A percentile compares a stretch with the other conserved stretches of the same genome.
phyloP scores from a whole-genome alignment of 306 rosid genomes.

The Trifolium subterraneum region DNA sequence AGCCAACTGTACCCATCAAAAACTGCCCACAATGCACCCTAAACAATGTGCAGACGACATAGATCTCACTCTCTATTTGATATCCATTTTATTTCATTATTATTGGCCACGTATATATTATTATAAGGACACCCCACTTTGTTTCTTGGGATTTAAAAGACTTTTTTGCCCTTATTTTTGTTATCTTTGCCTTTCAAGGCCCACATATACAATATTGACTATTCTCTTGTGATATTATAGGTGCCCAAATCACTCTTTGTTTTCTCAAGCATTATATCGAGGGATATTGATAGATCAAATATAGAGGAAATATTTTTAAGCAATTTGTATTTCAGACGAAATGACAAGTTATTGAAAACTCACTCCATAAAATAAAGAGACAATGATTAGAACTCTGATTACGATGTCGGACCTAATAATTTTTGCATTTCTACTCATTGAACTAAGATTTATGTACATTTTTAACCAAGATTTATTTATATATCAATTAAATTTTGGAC shows the following conservation, averaged over 20 bases:
- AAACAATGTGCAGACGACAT: constrained; percentile 65
- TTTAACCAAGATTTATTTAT: too few species aligned
- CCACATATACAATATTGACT: constrained; percentile 2
- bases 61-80: constrained; percentile 54
- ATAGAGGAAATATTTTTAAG: too few species aligned
- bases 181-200: not conserved
- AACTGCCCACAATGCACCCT: constrained; percentile 51
- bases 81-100: constrained; percentile 23
- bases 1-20: constrained; percentile 50
- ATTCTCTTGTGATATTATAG: not conserved
- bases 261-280: not conserved
- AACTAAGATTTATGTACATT: too few species aligned
- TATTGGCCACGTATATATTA: constrained; percentile 30
- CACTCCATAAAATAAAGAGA: too few species aligned
- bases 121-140: constrained; percentile 34
- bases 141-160: constrained; percentile 23
- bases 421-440: too few species aligned
- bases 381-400: too few species aligned
- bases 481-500: too few species aligned
- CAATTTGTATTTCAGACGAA: too few species aligned
- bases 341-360: too few species aligned
- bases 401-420: too few species aligned
- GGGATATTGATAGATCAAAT: too few species aligned
- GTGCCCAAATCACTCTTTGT: constrained; percentile 20
- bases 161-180: not conserved